Evolutionary conservation across 106 monocot genomes (phyloP), one percentile per base, ranked within the genome.

Genomic region (Amphibolis antarctica): DNA sequence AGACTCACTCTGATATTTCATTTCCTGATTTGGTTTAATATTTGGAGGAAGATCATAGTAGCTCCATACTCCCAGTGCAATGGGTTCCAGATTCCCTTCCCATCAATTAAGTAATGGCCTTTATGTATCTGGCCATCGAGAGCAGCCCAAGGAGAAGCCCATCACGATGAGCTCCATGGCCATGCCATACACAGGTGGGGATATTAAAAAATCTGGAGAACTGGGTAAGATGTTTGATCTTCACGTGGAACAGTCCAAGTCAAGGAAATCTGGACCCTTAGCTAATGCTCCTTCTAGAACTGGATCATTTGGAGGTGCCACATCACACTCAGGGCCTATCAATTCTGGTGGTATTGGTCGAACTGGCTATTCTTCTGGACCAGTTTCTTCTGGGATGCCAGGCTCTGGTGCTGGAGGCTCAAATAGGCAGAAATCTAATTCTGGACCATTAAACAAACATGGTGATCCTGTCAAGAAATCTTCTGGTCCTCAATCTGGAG

Each of bases 51-150:
- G n/a, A n/a, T n/a, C n/a, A n/a, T n/a, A n/a, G n/a, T n/a, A n/a
- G n/a, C n/a, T n/a, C n/a, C n/a, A n/a, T n/a, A n/a, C n/a, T n/a
- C n/a, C n/a, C 57, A 66, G 53, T 30, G n/a, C 29, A 15, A 75
- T 75, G 74, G 74, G 74, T 55, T 75, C 74, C 28, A 42, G 74
- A 45, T 75, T 75, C 61, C 67, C 74, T 5, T 75, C 74, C 61
- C 74, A 75, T 62, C 74, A 75, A 50, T 67, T 75, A 47, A 75
- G 74, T 52, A 75, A 75, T 75, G 74, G 74, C 50, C 66, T 75
- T 10, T 75, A 68, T 54, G 74, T 75, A 15, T 75, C 74, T 14
- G 74, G 74, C 4, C 59, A 67, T 14, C 74, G 61, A 12, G 74
- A 75, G 61, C 66, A 67, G 51, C 67, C 74, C 19, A 75, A 75